These are phyloP conservation scores for Cadophora sp. DNA, from an alignment of 2,329 filamentous ascomycete genomes.

Conservation along the genomic window DNA sequence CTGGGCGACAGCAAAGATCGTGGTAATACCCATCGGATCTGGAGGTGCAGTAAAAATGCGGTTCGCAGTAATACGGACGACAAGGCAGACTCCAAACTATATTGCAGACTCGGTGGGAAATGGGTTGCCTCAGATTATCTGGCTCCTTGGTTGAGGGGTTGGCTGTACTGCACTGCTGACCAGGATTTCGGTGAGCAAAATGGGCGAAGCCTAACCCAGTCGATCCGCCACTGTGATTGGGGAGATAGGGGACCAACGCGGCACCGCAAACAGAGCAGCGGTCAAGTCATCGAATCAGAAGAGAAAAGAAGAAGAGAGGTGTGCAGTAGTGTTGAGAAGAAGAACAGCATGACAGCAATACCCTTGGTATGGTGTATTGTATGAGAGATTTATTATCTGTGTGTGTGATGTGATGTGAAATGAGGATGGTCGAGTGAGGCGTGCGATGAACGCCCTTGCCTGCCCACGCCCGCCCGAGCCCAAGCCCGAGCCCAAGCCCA, in stretches of 20 bases:
- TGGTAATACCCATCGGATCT: slow-evolving; percentile 17
- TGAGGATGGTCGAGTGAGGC: slow-evolving; percentile 24
- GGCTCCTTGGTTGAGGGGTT: slow-evolving; percentile 8
- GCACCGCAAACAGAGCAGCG: slow-evolving; percentile 14
- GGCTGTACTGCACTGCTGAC: slow-evolving; percentile 9
- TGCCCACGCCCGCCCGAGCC: not conserved
- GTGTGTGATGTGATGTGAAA: not conserved
- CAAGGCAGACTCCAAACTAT: slow-evolving; percentile 36
- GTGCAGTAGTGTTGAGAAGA: slow-evolving; percentile 5
- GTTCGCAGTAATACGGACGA: slow-evolving; percentile 26
- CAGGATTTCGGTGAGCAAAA: slow-evolving; percentile 29
- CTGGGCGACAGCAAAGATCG: slow-evolving; percentile 30
- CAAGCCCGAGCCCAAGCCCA: not conserved
- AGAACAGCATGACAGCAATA: not conserved
- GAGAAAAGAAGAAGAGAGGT: slow-evolving; percentile 2
- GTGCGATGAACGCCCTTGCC: slow-evolving; percentile 16
- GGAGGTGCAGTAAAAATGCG: slow-evolving; percentile 19
- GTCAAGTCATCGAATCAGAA: slow-evolving; percentile 24
- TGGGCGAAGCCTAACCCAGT: slow-evolving; percentile 17
- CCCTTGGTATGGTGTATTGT: not conserved
- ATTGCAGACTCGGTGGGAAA: slow-evolving; percentile 24
- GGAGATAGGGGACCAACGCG: slow-evolving; percentile 11
- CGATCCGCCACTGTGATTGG: slow-evolving; percentile 11
- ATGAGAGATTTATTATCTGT: slow-evolving; percentile 16
- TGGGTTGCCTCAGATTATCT: not conserved